Conservation (phyloP, 2,329 filamentous ascomycete species). For the Thermothelomyces thermophilus region DNA sequence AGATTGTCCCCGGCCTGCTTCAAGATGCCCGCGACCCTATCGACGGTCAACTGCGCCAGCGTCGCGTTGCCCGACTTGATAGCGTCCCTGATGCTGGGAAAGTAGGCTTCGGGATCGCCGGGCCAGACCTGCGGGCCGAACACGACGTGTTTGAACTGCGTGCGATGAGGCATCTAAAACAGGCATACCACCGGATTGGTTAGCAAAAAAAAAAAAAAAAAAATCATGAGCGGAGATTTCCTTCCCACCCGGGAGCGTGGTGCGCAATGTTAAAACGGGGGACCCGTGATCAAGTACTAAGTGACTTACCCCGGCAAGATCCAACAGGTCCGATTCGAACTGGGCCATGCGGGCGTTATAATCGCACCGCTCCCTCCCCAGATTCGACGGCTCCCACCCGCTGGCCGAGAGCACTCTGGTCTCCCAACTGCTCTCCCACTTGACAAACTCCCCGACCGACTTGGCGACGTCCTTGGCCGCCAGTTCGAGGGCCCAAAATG, state of each 20-base stretch:
- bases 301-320: constrained; percentile 69
- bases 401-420: constrained; percentile 61
- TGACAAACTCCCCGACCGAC: constrained; percentile 59
- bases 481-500: constrained; percentile 53
- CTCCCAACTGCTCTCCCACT: constrained; percentile 75
- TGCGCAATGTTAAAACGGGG: too few relatives aligned
- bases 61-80: constrained; percentile 66
- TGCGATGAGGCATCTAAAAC: constrained; percentile 67
- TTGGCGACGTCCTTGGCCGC: constrained; percentile 56
- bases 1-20: constrained; percentile 45
- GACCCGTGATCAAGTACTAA: too few relatives aligned
- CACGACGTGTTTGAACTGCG: constrained; percentile 89
- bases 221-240: too few relatives aligned
- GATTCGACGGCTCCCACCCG: constrained; percentile 66
- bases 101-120: constrained; percentile 50
- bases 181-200: not conserved
- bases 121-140: constrained; percentile 80
- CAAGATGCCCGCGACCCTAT: constrained; percentile 65
- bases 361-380: constrained; percentile 60
- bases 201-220: too few relatives aligned
- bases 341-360: constrained; percentile 73
- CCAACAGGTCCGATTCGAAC: constrained; percentile 79
- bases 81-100: constrained; percentile 80
- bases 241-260: too few relatives aligned
- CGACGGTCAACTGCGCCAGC: constrained; percentile 58